A percentile compares a stretch with the other conserved stretches of the same genome.
Conservation (phyloP, 1,139 yeast genomes). For the Candida sanyaensis region DNA sequence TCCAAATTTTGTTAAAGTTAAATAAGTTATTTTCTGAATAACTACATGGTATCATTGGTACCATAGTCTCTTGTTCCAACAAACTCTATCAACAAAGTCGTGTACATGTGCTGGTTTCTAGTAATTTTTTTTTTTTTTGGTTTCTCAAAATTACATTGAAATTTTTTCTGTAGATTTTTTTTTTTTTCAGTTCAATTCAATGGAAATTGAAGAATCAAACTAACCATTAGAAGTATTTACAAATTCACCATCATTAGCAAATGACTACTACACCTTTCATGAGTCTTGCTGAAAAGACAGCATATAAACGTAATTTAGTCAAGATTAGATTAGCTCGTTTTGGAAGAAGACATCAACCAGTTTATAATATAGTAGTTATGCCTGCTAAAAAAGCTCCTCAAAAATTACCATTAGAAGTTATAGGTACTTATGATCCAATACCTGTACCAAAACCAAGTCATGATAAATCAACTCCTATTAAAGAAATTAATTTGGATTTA, state of each 20-base stretch:
- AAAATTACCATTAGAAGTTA: slow-evolving; percentile 87
- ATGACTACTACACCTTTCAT: slow-evolving; percentile 9
- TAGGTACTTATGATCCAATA: slow-evolving; percentile 90
- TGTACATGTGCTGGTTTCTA: background rate
- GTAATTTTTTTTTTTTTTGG: no score
- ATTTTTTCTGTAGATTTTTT: background rate
- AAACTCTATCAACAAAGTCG: background rate
- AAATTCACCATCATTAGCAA: background rate
- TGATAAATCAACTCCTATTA: slow-evolving; percentile 26
- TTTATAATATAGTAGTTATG: slow-evolving; percentile 90
- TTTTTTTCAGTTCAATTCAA: slow-evolving; percentile 1
- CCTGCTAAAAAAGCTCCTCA: slow-evolving; percentile 74
- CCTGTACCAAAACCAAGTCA: slow-evolving; percentile 65
- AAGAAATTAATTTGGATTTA: slow-evolving; percentile 82
- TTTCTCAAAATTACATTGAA: no score
- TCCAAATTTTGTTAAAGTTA: no score
- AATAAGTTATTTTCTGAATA: no score
- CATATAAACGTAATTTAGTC: slow-evolving; percentile 16
- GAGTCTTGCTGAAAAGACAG: slow-evolving; percentile 9
- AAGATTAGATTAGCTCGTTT: slow-evolving; percentile 84
- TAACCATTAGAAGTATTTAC: background rate
- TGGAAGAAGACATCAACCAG: slow-evolving; percentile 86
- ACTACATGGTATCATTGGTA: background rate
- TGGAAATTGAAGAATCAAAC: no score
- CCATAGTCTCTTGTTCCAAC: background rate